Evolutionary conservation across 306 rosid species (phyloP), one percentile per base, ranked within the genome.

Genomic region (Lathyrus aphaca): DNA sequence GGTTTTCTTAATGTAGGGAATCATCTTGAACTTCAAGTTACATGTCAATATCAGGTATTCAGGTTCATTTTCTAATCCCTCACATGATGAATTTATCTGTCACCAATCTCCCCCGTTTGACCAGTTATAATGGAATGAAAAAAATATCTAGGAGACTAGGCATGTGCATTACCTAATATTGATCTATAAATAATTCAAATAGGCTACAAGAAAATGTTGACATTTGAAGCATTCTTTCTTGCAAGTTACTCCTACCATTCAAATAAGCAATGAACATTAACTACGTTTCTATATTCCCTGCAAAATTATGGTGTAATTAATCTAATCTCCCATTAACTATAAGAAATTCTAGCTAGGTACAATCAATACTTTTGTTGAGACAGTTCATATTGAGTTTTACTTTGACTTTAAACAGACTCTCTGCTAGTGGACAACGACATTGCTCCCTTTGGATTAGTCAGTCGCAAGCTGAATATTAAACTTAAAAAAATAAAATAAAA

Each of bases 101-200:
- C 23, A 44, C 40, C 6, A 44, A 60, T 59, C 30, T 69, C 68
- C 49, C 45, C 45, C 59, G 48, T 66, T 45, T 74, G 77, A 68
- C 76, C 62, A 75, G n/a, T 48, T n/a, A 51, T 42, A 19, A 65
- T 65, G 54, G n/a, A 60, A 30, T 71, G 10, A 21, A 72, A 17
- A 1, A 16, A 25, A 17, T 8, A 60, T 60, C 77, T 15, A 66
- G 37, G 72, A 54, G 23, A 65, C 58, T 39, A 55, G 69, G 48
- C 88, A 88, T 82, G 88, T 80, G 89, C 80, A 59, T 32, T 50
- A 66, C 85, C 85, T 51, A 71, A 78, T 30, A 56, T 59, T 60
- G 73, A 74, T 75, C 54, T 15, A 60, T 57, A 64, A 64, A 80
- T 21, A 75, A 80, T 69, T 15, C 64, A 6, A 69, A 65, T 32